These are phyloP conservation scores for Crataegus laevigata DNA, from an alignment of 306 rosid species.

Conservation along the genomic window DNA sequence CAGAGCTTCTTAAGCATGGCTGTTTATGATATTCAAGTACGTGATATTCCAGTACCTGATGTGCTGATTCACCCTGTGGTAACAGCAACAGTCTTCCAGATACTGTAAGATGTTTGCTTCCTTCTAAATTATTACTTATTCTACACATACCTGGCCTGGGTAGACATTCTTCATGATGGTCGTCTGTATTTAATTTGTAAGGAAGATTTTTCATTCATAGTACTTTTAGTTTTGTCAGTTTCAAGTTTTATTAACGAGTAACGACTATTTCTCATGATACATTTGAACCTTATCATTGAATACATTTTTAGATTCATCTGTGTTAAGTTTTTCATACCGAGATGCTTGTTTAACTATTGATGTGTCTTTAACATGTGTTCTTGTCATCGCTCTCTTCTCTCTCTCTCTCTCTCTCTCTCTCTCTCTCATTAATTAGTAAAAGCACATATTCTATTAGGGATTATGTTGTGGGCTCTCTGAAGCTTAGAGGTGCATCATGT, in stretches of 20 bases:
- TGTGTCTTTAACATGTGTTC: neutral
- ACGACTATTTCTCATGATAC: neutral
- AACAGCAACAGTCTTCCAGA: conserved; percentile 60
- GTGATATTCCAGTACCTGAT: conserved; percentile 48
- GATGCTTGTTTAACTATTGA: neutral
- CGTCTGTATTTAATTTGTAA: too few relatives aligned
- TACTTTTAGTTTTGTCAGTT: neutral
- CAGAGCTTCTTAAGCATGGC: conserved; percentile 50
- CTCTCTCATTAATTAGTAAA: conserved; percentile 32
- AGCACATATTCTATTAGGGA: conserved; percentile 43
- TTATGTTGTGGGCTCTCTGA: conserved; percentile 37
- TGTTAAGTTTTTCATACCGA: neutral
- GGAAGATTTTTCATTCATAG: too few relatives aligned
- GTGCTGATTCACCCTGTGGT: conserved; percentile 55
- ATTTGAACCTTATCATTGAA: neutral
- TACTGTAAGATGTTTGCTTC: conserved; percentile 46
- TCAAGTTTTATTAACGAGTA: neutral
- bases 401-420: neutral
- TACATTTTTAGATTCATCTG: neutral
- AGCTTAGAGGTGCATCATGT: conserved; percentile 54
- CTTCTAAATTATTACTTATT: neutral
- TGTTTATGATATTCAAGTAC: conserved; percentile 31
- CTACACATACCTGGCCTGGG: neutral
- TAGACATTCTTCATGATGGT: neutral
- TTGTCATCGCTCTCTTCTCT: neutral